Conservation (phyloP, 179 eudicot genomes). For the Beta lomatogona region DNA sequence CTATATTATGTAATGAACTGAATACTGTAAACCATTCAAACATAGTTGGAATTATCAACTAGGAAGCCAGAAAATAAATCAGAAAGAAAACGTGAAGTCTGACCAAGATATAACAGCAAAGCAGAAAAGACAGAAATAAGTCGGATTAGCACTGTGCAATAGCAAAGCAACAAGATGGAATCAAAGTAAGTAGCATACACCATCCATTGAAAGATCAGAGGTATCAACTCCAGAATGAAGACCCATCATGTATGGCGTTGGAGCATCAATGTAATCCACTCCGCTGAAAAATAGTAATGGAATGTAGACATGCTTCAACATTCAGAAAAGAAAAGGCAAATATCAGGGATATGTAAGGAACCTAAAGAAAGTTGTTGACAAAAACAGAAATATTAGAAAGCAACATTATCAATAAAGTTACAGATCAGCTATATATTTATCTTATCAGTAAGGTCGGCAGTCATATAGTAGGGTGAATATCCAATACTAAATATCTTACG, state of each 20-base stretch:
- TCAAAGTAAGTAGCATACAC: conserved; percentile 57
- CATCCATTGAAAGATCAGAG: conserved; percentile 86
- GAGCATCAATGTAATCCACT: conserved; percentile 99
- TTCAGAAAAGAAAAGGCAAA: conserved; percentile 42
- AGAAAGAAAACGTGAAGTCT: neutral
- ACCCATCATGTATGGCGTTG: conserved; percentile 99
- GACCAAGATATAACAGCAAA: neutral
- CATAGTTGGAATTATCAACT: neutral
- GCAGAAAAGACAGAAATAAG: neutral
- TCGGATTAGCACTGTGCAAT: neutral
- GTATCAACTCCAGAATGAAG: conserved; percentile 99
- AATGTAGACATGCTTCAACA: conserved; percentile 98
- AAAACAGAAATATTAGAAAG: too few species aligned
- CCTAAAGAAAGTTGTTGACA: neutral
- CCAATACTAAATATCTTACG: neutral
- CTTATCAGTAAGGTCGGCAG: neutral
- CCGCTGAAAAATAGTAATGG: conserved; percentile 99
- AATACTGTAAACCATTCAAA: neutral
- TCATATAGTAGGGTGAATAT: neutral
- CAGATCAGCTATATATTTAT: neutral
- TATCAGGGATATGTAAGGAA: conserved; percentile 28
- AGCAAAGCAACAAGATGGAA: conserved; percentile 1
- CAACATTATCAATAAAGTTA: neutral
- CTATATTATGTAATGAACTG: neutral
- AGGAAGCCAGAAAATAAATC: neutral